Evolutionary conservation across 148 eudicot genomes (phyloP).

Genomic region (Rhododendron vialii): DNA sequence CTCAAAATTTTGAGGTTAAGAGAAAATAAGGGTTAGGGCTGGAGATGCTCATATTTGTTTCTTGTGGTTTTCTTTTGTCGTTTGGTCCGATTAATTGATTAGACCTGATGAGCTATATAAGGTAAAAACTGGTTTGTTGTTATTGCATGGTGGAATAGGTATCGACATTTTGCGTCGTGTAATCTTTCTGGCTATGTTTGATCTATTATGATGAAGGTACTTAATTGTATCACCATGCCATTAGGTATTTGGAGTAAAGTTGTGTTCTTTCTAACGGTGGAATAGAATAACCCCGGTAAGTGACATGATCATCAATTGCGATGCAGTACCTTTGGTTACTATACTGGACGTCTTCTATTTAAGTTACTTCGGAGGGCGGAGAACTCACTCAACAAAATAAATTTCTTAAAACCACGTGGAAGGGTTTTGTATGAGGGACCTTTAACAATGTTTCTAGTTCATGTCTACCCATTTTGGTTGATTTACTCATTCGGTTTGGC

Average conservation of each 20-base stretch:
- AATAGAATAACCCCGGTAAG: not conserved
- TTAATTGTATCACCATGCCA: not conserved
- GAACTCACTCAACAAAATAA: not conserved
- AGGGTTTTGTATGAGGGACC: not conserved
- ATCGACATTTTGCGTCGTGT: not conserved
- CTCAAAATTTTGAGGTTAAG: not conserved
- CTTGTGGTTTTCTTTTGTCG: not conserved
- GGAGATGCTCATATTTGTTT: not conserved
- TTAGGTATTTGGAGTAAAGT: not conserved
- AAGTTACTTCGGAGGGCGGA: not conserved
- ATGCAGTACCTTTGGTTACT: not conserved
- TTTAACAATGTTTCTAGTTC: not conserved
- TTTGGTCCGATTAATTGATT: not conserved
- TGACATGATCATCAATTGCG: not conserved
- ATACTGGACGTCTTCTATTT: not conserved
- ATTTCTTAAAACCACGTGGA: not conserved
- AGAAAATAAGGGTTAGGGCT: not conserved
- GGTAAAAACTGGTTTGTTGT: not conserved
- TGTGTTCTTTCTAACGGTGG: not conserved
- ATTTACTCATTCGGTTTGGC: not conserved
- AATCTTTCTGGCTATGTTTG: not conserved
- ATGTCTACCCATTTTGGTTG: not conserved
- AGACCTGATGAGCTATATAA: not conserved
- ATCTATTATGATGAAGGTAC: not conserved
- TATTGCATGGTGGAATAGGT: not conserved